phyloP scores from a whole-genome alignment of 345 rosid genomes.

The Populus deltoides region DNA sequence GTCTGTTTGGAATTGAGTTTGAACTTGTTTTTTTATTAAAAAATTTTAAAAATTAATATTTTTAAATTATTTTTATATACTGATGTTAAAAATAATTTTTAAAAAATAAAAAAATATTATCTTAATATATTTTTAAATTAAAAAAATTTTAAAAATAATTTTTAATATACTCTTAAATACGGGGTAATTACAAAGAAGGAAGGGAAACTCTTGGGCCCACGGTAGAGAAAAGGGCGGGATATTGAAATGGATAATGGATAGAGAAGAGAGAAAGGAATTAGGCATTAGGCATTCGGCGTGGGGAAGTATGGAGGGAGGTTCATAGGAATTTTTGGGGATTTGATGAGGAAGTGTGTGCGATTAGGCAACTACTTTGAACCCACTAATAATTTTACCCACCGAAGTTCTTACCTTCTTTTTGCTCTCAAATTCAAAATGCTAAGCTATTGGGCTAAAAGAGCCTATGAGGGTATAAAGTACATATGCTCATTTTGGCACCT shows the following conservation, averaged over 20 bases:
- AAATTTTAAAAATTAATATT: no score
- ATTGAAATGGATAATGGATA: neutral
- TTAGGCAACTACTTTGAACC: neutral
- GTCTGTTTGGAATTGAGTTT: no score
- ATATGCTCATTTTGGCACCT: neutral
- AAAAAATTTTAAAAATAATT: no score
- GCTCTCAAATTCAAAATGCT: conserved; percentile 4
- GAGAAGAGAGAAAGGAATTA: neutral
- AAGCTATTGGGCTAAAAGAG: neutral
- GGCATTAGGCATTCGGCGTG: no score
- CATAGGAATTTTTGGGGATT: conserved; percentile 10
- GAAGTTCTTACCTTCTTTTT: neutral
- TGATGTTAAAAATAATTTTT: no score
- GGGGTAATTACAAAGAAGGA: no score
- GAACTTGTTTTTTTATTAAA: no score
- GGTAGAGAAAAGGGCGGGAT: neutral
- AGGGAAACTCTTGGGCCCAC: neutral
- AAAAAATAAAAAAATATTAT: no score
- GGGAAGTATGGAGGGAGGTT: neutral
- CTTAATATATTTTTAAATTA: no score
- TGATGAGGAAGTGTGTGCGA: neutral
- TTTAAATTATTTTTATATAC: fast-evolving
- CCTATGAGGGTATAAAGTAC: neutral
- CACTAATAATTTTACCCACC: conserved; percentile 22
- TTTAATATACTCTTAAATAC: no score